phyloP scores from a whole-genome alignment of 495 filamentous ascomycete species.

The Penicillium bovifimosum region DNA sequence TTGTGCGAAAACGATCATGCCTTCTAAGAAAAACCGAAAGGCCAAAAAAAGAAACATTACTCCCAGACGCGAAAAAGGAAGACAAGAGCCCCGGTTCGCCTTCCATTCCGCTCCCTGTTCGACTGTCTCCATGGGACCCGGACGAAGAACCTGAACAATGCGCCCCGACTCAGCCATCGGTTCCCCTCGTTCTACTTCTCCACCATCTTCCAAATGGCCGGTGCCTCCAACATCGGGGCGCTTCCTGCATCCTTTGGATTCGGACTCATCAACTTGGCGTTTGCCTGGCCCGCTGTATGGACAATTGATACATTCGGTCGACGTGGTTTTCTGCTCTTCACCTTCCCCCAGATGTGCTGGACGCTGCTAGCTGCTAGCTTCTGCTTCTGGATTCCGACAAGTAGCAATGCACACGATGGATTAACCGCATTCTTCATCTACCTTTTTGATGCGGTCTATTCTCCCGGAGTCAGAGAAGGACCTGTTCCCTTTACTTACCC shows the following conservation, averaged over 20 bases:
- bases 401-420: constrained; percentile 48
- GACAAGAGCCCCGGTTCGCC: no score
- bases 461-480: constrained; percentile 73
- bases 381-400: constrained; percentile 58
- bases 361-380: constrained; percentile 67
- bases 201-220: constrained; percentile 63
- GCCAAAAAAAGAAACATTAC: no score
- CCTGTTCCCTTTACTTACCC: constrained; percentile 81
- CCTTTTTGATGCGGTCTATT: constrained; percentile 68
- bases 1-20: no score
- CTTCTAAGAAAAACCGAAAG: no score
- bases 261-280: constrained; percentile 76
- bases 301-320: constrained; percentile 85
- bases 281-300: constrained; percentile 75
- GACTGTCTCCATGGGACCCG: no score
- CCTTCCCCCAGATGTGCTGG: constrained; percentile 82
- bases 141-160: no score
- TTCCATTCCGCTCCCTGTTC: no score
- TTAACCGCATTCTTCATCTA: constrained; percentile 67
- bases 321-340: constrained; percentile 70
- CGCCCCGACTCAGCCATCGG: no score
- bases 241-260: constrained; percentile 74
- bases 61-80: no score
- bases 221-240: constrained; percentile 50
- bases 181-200: constrained; percentile 68